phyloP scores from a whole-genome alignment of 805 yeast genomes.

The Gaillardinia entomophila region DNA sequence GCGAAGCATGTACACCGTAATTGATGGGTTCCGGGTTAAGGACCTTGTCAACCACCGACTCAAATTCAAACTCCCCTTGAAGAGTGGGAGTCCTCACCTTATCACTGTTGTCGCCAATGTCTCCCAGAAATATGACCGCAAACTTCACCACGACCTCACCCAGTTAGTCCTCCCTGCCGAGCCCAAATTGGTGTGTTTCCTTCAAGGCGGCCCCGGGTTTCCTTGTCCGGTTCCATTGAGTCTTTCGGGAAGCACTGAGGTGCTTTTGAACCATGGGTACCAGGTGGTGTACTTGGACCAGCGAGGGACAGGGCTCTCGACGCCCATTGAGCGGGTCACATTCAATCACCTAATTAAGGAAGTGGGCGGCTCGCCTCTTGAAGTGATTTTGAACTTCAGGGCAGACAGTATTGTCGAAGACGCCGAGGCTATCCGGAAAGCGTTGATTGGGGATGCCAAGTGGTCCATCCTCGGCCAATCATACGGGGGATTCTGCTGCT shows the following conservation, averaged over 20 bases:
- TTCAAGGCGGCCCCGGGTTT: conserved; percentile 56
- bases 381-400: conserved; percentile 30
- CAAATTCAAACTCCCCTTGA: conserved; percentile 16
- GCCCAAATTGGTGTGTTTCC: conserved; percentile 33
- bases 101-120: conserved; percentile 24
- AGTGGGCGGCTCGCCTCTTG: conserved; percentile 10
- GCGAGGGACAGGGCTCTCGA: conserved; percentile 56
- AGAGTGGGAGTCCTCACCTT: not conserved
- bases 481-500: conserved; percentile 49
- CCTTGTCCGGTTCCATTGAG: conserved; percentile 35
- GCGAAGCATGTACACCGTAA: conserved; percentile 3
- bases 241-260: conserved; percentile 30
- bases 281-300: conserved; percentile 48
- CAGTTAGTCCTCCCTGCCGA: conserved; percentile 17
- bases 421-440: conserved; percentile 39
- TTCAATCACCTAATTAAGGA: conserved; percentile 10
- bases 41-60: conserved; percentile 16
- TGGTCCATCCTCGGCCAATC: conserved; percentile 55
- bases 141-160: conserved; percentile 9
- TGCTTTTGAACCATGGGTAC: conserved; percentile 35
- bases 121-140: conserved; percentile 23
- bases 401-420: conserved; percentile 51
- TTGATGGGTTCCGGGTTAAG: conserved; percentile 16
- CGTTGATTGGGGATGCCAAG: conserved; percentile 28
- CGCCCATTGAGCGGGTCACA: conserved; percentile 35